Conservation (phyloP, 768 basidiomycete genomes). For the Naematelia encephala region DNA sequence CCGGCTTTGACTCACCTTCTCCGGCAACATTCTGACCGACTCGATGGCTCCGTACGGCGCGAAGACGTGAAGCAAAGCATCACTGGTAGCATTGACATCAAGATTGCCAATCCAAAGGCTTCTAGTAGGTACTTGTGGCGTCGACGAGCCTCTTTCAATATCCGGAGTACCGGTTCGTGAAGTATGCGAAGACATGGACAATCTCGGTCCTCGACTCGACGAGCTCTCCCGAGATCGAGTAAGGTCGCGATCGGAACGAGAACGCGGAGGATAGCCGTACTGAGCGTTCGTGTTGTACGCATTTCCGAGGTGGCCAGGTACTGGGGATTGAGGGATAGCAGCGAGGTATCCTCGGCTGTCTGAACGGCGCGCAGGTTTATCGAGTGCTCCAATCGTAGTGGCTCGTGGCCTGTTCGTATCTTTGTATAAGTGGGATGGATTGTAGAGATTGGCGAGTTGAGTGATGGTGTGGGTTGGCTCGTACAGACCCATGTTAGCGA, state of each 20-base stretch:
- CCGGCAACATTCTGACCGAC: constrained; percentile 86
- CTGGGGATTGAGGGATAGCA: constrained; percentile 39
- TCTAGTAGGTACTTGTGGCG: constrained; percentile 79
- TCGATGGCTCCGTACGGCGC: constrained; percentile 96
- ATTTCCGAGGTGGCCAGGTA: constrained; percentile 21
- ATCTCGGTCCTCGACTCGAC: constrained; percentile 26
- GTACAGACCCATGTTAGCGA: constrained; percentile 34
- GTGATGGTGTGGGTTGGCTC: constrained; percentile 15
- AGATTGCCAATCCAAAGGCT: constrained; percentile 98
- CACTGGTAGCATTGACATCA: constrained; percentile 88
- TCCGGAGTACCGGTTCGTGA: constrained; percentile 46
- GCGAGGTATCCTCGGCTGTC: constrained; percentile 19
- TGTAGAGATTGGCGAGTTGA: constrained; percentile 9
- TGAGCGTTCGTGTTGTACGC: constrained; percentile 3
- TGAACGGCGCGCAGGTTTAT: constrained; percentile 29
- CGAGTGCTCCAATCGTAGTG: constrained; percentile 48
- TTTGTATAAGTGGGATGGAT: constrained; percentile 9
- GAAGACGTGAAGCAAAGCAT: constrained; percentile 92
- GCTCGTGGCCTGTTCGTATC: constrained; percentile 47
- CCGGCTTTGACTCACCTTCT: constrained; percentile 67
- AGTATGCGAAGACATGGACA: constrained; percentile 35
- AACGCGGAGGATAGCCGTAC: constrained; percentile 23
- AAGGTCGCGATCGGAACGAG: constrained; percentile 16
- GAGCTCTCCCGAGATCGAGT: constrained; percentile 25
- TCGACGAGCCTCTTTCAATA: constrained; percentile 28